Percentiles rank a stretch among this genome's conserved stretches.
These are phyloP conservation scores for Lolium perenne DNA, from an alignment of 176 grass and related monocot species.

Conservation along the genomic window DNA sequence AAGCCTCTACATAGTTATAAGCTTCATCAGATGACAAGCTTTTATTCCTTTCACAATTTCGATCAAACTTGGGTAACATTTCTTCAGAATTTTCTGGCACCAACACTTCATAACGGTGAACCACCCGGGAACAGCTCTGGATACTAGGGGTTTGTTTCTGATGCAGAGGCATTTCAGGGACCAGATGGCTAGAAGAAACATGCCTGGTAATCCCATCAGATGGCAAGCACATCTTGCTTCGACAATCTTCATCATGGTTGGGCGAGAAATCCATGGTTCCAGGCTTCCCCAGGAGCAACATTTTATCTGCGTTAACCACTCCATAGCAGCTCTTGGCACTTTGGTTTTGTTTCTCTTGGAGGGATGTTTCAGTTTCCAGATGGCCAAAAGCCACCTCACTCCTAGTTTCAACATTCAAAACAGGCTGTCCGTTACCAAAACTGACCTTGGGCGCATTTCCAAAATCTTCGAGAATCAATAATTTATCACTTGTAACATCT, in stretches of 20 bases:
- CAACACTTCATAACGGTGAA: slow-evolving; percentile 1
- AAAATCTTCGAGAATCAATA: slow-evolving; percentile 36
- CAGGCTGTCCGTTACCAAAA: slow-evolving; percentile 13
- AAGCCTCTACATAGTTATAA: background rate
- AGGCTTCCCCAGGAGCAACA: slow-evolving; percentile 9
- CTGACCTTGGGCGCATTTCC: background rate
- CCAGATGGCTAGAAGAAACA: slow-evolving; percentile 19
- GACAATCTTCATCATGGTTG: slow-evolving; percentile 23
- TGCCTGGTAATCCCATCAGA: slow-evolving; percentile 4
- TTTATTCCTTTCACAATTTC: background rate
- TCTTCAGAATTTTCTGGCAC: slow-evolving; percentile 30
- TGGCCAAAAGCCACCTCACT: slow-evolving; percentile 30
- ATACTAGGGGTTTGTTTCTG: slow-evolving; percentile 29
- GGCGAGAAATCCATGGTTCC: slow-evolving; percentile 38
- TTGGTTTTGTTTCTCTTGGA: slow-evolving; percentile 35
- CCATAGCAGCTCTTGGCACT: slow-evolving; percentile 3
- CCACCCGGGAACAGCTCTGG: slow-evolving; percentile 23
- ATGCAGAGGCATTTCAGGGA: slow-evolving; percentile 28
- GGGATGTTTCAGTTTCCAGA: slow-evolving; percentile 34
- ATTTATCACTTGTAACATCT: slow-evolving; percentile 31
- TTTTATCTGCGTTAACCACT: slow-evolving; percentile 40
- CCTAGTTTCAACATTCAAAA: slow-evolving; percentile 18
- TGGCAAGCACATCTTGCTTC: slow-evolving; percentile 34
- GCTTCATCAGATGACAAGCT: background rate
- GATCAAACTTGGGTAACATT: background rate